Conservation (phyloP, 306 rosid species). For the Datisca glomerata region DNA sequence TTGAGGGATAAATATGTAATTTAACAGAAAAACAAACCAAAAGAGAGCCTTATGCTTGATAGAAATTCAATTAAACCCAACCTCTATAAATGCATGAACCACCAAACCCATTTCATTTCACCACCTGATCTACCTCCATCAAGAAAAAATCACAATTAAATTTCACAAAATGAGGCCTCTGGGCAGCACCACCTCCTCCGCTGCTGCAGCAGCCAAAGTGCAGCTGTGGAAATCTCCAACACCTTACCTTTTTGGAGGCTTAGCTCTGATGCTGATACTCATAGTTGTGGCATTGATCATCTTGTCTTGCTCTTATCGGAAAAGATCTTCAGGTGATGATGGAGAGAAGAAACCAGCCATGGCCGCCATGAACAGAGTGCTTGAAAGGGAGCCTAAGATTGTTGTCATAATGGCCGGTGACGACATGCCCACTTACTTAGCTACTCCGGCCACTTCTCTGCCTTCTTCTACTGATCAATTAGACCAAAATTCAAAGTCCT, state of each 20-base stretch:
- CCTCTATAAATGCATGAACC: too few species aligned
- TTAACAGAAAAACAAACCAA: too few species aligned
- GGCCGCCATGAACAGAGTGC: not conserved
- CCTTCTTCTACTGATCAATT: not conserved
- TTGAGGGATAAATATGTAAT: too few species aligned
- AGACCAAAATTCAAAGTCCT: not conserved
- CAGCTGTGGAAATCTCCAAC: slow-evolving; percentile 6
- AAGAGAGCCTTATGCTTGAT: too few species aligned
- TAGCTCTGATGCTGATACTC: not conserved
- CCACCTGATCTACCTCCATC: too few species aligned
- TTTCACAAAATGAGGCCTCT: slow-evolving; percentile 3
- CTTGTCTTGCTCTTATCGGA: slow-evolving; percentile 4
- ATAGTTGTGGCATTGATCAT: slow-evolving; percentile 5
- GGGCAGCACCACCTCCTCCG: not conserved
- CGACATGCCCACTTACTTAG: slow-evolving; percentile 6
- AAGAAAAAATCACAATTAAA: too few species aligned
- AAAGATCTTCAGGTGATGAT: not conserved
- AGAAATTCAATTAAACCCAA: too few species aligned
- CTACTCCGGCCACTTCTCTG: not conserved
- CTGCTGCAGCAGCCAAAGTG: not conserved
- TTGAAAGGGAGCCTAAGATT: slow-evolving; percentile 1
- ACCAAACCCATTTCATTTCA: too few species aligned
- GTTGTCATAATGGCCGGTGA: slow-evolving; percentile 12
- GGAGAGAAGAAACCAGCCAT: not conserved
- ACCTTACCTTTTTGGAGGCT: slow-evolving; percentile 11